A percentile compares a stretch with the other conserved stretches of the same genome.
phyloP scores from a whole-genome alignment of 345 rosid species.

The Populus ilicifolia region DNA sequence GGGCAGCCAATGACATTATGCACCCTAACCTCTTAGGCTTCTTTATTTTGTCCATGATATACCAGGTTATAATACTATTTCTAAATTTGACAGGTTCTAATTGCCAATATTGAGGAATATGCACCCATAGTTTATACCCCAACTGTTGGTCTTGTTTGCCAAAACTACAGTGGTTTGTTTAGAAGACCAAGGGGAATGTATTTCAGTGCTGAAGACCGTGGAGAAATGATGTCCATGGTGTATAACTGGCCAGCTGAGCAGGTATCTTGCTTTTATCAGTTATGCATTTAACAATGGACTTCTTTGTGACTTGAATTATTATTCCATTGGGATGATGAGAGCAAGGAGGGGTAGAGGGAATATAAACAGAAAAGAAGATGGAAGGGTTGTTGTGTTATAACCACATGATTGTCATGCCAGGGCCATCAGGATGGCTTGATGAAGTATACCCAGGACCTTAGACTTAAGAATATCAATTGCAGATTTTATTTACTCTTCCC shows the following conservation, averaged over 20 bases:
- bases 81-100: slow-evolving; percentile 60
- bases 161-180: slow-evolving; percentile 89
- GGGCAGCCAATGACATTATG: not conserved
- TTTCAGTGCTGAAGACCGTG: slow-evolving; percentile 87
- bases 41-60: not conserved
- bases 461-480: not conserved
- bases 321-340: not conserved
- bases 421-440: not conserved
- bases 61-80: slow-evolving; percentile 1
- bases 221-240: slow-evolving; percentile 99
- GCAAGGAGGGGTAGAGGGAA: not conserved
- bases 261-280: slow-evolving; percentile 38
- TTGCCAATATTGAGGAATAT: slow-evolving; percentile 87
- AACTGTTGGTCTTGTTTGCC: slow-evolving; percentile 96
- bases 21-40: not conserved
- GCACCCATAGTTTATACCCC: slow-evolving; percentile 97
- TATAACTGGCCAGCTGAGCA: slow-evolving; percentile 99
- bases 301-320: slow-evolving; percentile 10
- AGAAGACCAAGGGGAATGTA: slow-evolving; percentile 99
- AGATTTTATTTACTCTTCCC: not conserved
- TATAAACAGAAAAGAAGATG: not conserved
- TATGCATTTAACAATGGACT: slow-evolving; percentile 6
- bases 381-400: not conserved
- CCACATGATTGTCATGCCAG: slow-evolving; percentile 2
- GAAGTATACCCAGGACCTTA: not conserved